Conservation (phyloP, 495 filamentous ascomycete species). For the Talaromyces ruber region DNA sequence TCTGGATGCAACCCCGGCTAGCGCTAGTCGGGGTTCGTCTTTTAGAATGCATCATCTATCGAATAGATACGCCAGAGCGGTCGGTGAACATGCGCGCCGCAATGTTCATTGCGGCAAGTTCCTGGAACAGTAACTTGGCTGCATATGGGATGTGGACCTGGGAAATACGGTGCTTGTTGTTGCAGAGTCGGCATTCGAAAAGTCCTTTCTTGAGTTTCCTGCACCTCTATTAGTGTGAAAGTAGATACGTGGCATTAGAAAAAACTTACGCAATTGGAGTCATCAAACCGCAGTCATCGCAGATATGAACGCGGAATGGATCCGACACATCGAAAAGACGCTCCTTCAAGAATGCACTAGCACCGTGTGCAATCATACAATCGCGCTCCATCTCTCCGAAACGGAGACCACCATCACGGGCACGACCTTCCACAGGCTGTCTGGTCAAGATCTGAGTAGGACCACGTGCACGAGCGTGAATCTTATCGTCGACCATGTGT, state of each 20-base stretch:
- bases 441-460: conserved; percentile 95
- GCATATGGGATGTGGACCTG: conserved; percentile 97
- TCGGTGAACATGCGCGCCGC: conserved; percentile 93
- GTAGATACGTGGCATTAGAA: neutral
- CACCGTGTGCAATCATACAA: conserved; percentile 99
- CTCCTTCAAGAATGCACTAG: conserved; percentile 94
- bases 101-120: conserved; percentile 97
- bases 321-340: conserved; percentile 94
- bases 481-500: conserved; percentile 99
- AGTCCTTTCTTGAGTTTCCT: conserved; percentile 92
- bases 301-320: conserved; percentile 97
- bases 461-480: conserved; percentile 91
- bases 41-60: conserved; percentile 12
- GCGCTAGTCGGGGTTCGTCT: neutral
- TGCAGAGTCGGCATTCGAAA: conserved; percentile 94
- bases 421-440: conserved; percentile 97
- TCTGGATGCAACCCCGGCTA: neutral
- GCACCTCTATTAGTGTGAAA: conserved; percentile 16
- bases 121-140: conserved; percentile 97
- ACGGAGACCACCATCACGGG: conserved; percentile 92
- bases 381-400: conserved; percentile 99
- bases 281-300: conserved; percentile 98
- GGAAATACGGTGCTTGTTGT: conserved; percentile 96
- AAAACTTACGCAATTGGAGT: conserved; percentile 91
- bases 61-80: conserved; percentile 40